Conservation (phyloP, 225 moss, liverwort and hornwort genomes). For the Polytrichum formosum region DNA sequence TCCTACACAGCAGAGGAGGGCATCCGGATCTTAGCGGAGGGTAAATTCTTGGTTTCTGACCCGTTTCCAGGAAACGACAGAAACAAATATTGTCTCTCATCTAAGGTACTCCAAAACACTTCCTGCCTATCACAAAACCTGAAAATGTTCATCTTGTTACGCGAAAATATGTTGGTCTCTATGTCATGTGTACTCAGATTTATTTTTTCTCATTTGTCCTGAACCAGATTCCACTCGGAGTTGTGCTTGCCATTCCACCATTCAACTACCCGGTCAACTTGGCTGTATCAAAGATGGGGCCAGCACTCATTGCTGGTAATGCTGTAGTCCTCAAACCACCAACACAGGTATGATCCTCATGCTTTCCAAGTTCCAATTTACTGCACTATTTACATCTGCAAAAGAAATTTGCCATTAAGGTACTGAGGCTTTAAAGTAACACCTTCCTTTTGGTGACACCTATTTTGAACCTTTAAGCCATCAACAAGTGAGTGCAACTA, state of each 20-base stretch:
- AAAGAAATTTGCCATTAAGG: too few species aligned
- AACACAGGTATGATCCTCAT: conserved; percentile 55
- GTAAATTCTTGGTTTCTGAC: conserved; percentile 84
- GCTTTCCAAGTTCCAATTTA: neutral
- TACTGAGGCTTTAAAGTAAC: too few species aligned
- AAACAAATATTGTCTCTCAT: conserved; percentile 90
- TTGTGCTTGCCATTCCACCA: conserved; percentile 91
- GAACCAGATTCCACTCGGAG: conserved; percentile 83
- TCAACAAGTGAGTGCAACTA: too few species aligned
- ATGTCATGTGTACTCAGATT: too few species aligned
- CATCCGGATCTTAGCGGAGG: conserved; percentile 72
- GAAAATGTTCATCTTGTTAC: too few species aligned
- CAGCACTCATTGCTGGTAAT: conserved; percentile 89
- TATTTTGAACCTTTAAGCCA: too few species aligned
- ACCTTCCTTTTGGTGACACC: too few species aligned
- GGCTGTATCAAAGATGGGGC: conserved; percentile 94
- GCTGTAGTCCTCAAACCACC: conserved; percentile 91
- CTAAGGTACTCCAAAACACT: conserved; percentile 51
- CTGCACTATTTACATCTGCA: too few species aligned
- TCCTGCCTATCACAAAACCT: too few species aligned
- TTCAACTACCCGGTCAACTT: conserved; percentile 98
- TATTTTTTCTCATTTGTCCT: neutral
- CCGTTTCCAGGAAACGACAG: conserved; percentile 97
- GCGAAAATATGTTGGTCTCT: too few species aligned
- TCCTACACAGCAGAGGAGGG: conserved; percentile 94